These are phyloP conservation scores for Hygrophorus pudorinus DNA, from an alignment of 768 basidiomycete genomes.

Conservation along the genomic window DNA sequence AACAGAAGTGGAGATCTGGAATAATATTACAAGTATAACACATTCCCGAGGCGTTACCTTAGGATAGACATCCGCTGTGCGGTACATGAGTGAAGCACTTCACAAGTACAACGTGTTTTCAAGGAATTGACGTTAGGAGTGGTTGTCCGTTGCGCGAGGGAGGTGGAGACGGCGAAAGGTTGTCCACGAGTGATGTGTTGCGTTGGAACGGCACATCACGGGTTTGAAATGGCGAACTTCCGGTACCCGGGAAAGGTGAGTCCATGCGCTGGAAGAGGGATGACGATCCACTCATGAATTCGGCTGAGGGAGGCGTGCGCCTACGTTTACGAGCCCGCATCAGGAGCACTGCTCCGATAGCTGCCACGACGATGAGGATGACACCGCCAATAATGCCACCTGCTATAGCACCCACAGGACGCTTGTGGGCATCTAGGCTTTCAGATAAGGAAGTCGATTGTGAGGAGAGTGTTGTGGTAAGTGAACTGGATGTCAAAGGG, in stretches of 20 bases:
- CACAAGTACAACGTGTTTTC: too few species aligned
- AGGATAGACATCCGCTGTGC: too few species aligned
- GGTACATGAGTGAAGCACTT: too few species aligned
- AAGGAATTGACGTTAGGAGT: too few species aligned
- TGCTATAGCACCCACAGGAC: constrained; percentile 37
- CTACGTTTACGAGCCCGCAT: constrained; percentile 30
- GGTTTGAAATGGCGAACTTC: background rate
- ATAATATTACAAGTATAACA: too few species aligned
- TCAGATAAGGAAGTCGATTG: constrained; percentile 1
- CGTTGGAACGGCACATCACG: background rate
- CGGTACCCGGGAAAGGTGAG: background rate
- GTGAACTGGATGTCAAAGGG: background rate
- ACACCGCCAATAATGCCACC: constrained; percentile 45
- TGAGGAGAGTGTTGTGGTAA: background rate
- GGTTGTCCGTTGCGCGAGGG: too few species aligned
- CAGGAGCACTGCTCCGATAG: constrained; percentile 27
- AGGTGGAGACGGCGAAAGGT: too few species aligned
- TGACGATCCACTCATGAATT: constrained; percentile 30
- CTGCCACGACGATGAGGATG: constrained; percentile 23
- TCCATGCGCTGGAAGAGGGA: background rate
- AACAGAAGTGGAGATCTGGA: too few species aligned
- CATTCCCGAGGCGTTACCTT: too few species aligned
- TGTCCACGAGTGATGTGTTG: too few species aligned
- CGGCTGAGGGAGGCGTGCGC: constrained; percentile 47
- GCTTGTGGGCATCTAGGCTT: background rate